Base-by-base conservation (phyloP, 2,329 filamentous ascomycete genomes). In the Diaporthe sp. region DNA sequence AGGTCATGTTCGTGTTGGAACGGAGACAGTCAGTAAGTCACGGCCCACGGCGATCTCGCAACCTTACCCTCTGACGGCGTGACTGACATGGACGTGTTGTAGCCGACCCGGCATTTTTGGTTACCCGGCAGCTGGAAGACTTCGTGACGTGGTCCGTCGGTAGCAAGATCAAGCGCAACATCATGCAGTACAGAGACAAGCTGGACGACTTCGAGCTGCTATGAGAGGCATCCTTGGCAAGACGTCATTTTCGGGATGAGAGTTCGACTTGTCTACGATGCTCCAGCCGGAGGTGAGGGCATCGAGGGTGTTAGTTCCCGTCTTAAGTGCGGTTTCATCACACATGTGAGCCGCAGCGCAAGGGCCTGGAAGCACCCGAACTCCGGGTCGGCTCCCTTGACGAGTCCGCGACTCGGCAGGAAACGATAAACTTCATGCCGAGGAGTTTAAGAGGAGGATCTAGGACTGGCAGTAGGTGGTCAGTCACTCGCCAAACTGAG, bases 111-210 rank as follows among this genome's bases (percentile, higher is more conserved):
- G 96, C 95, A 0, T 98, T 95, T 81, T 85, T 98, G 72, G 95
- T 98, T 10, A 97, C 95, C 51, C 89, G 96, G 78, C 94, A 92
- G 77, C 95, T 98, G 90, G 96, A 98, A 86, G 96, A 98, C 85
- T 98, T 97, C 83, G 94, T 98, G 25, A 98, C 96, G 0, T 98
- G 96, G 96, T 93, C 96, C 13, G 94, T 97, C 81, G 95, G 95
- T 76, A 97, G 95, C 85, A 98, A 98, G 94, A 96, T 98, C 84
- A 98, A 98, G 93, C 91, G 94, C 82, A 97, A 95, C 82, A 98
- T 98, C 78, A 93, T 98, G 91, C 95, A 94, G 85, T 98, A 98
- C 83, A 92, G 95, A 80, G 95, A 98, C 85, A 95, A 98, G 88
- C 85, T 98, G 85, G 96, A 98, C 85, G 96, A 98, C 85, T 98